Conservation (phyloP, 2,329 filamentous ascomycete species). For the Alternaria gaisen region DNA sequence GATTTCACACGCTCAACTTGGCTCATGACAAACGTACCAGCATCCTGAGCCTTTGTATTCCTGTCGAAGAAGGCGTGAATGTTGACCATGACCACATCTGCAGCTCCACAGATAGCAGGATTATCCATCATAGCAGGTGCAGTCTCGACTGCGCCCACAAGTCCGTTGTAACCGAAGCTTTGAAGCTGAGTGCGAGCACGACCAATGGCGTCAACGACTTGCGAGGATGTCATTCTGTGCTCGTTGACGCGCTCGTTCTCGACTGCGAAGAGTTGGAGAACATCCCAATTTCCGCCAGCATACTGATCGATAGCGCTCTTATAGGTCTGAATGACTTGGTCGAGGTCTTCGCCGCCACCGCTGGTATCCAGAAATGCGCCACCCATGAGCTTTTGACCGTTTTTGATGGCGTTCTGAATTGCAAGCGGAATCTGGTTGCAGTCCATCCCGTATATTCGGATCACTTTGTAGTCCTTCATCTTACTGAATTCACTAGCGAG, state of each 20-base stretch:
- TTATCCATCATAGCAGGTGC: slow-evolving; percentile 73
- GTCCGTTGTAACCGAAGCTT: slow-evolving; percentile 72
- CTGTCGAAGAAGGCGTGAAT: slow-evolving; percentile 85
- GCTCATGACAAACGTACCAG: slow-evolving; percentile 72
- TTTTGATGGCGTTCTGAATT: slow-evolving; percentile 68
- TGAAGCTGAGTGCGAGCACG: slow-evolving; percentile 67
- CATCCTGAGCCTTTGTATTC: slow-evolving; percentile 65
- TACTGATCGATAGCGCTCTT: slow-evolving; percentile 61
- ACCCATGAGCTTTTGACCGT: slow-evolving; percentile 75
- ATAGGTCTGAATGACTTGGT: slow-evolving; percentile 67
- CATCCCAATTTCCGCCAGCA: slow-evolving; percentile 67
- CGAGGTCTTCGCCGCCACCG: slow-evolving; percentile 50
- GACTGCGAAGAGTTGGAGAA: slow-evolving; percentile 75
- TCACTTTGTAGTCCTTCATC: slow-evolving; percentile 66
- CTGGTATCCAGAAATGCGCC: slow-evolving; percentile 73
- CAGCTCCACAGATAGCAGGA: slow-evolving; percentile 73
- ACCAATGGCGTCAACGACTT: slow-evolving; percentile 67
- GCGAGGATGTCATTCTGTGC: slow-evolving; percentile 55
- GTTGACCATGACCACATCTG: slow-evolving; percentile 84
- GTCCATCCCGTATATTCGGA: slow-evolving; percentile 83
- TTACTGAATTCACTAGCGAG: slow-evolving; percentile 71
- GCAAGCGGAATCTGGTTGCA: slow-evolving; percentile 75
- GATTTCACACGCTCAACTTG: slow-evolving; percentile 61
- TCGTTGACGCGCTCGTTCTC: slow-evolving; percentile 82
- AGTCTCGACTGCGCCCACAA: slow-evolving; percentile 83